Evolutionary conservation across 495 filamentous ascomycete species (phyloP), one percentile per base, ranked within the genome.

Genomic region (Gamarada debralockiae): DNA sequence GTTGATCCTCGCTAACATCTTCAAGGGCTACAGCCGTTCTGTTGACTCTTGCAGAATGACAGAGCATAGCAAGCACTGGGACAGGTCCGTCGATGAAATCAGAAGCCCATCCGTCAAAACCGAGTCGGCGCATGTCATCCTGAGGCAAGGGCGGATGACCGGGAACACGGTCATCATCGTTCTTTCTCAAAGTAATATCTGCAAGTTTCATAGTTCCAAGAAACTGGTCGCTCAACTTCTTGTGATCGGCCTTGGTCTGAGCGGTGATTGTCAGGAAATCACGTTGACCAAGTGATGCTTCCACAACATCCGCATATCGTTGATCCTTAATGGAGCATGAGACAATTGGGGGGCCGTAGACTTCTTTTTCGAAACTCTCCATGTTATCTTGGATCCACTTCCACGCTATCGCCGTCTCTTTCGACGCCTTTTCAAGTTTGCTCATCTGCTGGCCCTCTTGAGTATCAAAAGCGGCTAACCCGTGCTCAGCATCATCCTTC

Each of bases 31-130:
- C 73, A 0, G 78, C 85, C 0, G 85, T 85, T n/a, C 70, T 66
- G 57, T 95, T 80, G 2, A 97, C 56, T 20, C 67, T 72, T 18
- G 72, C 73, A 46, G 86, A 83, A 21, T 76, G 74, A 61, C 89
- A 96, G 25, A 99, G 77, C 85, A 95, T 90, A 20, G 89, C 82
- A 24, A 97, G 69, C 2, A 99, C 88, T 3, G 89, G 82, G 14
- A 87, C 87, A 1, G 93, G 93, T 0, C 91, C 93, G 21, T 79
- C 75, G 10, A 99, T 62, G 49, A 74, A 88, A 58, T 97, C 85
- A 3, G 85, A 72, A 3, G 87, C 82, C 74, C 85, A 96, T 9
- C 82, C 81, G 50, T 93, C 86, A 44, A 97, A 83, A 1, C 91
- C 92, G 43, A 82, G 70, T 3, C 55, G 47, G 24, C 60, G 60